Evolutionary conservation across 306 rosid genomes (phyloP), one percentile per base, ranked within the genome.

Genomic region (Arachis hypogaea): DNA sequence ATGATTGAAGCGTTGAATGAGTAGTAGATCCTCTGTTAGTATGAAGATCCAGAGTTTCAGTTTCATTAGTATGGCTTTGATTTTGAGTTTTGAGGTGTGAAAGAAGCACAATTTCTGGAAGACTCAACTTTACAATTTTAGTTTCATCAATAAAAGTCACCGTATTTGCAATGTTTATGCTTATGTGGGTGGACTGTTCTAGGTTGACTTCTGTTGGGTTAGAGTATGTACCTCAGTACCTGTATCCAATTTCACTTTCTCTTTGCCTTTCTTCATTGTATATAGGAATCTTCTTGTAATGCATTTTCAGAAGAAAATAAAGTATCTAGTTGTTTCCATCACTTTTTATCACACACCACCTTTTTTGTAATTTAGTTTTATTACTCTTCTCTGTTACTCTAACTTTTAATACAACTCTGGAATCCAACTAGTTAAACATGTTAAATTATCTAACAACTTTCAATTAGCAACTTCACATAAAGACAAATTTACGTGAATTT

Each of bases 1-100:
- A n/a, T 79, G 16, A 58, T 72, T 29, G 93, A 78, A 55, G 86
- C 82, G 7, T 28, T 86, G 72, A 82, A 80, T 57, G 87, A 72
- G 81, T 41, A 72, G 84, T 79, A 63, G 80, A 77, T n/a, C 64
- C 38, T 33, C 38, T 33, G 38, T 33, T 33, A 33, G 38, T 2
- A 29, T 82, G 78, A 62, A 42, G 58, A 71, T 14, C 45, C 80
- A 7, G 88, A 82, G 66, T 78, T 81, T 9, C 89, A 82, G 66
- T 78, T 81, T 59, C 88, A 79, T 63, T 70, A 76, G 68, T 71
- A 69, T 44, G 89, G 79, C 68, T 18, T 18, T 18, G 18, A 18
- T 18, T 22, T 22, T 22, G 28, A 22, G 28, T 79, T 81, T 79
- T 74, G 80, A 86, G 43, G n/a, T n/a, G 16, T 73, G 16, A 66